These are phyloP conservation scores for Tolypocladium tropicale DNA, from an alignment of 2,329 filamentous ascomycete genomes.

Conservation along the genomic window DNA sequence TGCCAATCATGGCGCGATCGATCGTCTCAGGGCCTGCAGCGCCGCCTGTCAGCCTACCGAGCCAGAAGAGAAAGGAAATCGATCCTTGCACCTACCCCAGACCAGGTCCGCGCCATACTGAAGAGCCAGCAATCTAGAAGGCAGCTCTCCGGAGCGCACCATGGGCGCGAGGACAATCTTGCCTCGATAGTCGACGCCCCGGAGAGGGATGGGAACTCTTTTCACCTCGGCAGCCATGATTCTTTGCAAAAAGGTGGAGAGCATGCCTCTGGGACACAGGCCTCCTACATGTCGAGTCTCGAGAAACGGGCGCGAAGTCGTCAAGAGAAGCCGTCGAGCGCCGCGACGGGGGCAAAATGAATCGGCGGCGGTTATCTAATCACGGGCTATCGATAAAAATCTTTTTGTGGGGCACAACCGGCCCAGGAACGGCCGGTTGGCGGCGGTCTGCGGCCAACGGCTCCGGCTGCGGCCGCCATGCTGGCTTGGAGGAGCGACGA, in stretches of 20 bases:
- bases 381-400: constrained; percentile 1
- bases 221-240: constrained; percentile 51
- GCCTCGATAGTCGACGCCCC: constrained; percentile 86
- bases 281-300: constrained; percentile 7
- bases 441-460: not conserved
- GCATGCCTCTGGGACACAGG: constrained; percentile 15
- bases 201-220: constrained; percentile 72
- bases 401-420: not conserved
- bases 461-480: not conserved
- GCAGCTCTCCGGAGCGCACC: constrained; percentile 94
- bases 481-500: too few relatives aligned
- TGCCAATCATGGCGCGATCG: constrained; percentile 84
- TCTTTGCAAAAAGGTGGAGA: constrained; percentile 27
- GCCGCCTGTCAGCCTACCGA: not conserved
- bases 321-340: not conserved
- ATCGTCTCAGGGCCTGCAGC: constrained; percentile 76
- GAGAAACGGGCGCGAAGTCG: not conserved
- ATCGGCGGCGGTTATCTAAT: not conserved
- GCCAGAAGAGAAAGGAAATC: not conserved
- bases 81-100: constrained; percentile 54
- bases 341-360: not conserved
- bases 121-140: constrained; percentile 76
- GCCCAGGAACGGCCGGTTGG: not conserved
- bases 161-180: constrained; percentile 95
- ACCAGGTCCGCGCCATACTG: constrained; percentile 95